Conservation (phyloP, 441 rosid species). For the Adansonia grandidieri region DNA sequence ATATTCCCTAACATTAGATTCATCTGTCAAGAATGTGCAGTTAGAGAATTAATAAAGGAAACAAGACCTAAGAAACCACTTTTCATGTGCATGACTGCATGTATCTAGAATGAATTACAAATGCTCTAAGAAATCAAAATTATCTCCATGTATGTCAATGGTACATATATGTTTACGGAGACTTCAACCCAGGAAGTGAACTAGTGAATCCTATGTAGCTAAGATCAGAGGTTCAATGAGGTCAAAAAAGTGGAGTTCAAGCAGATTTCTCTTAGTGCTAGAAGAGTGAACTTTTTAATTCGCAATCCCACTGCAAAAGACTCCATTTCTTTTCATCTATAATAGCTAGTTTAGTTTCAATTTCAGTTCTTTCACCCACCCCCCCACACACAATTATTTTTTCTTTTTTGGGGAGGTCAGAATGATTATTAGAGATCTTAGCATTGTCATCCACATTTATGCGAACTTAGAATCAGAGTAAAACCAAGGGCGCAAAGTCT, state of each 20-base stretch:
- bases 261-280: slow-evolving; percentile 11
- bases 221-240: slow-evolving; percentile 15
- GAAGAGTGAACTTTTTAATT: slow-evolving; percentile 17
- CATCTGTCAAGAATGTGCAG: slow-evolving; percentile 61
- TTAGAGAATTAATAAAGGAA: slow-evolving; percentile 22
- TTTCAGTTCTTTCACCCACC: background rate
- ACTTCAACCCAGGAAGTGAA: background rate
- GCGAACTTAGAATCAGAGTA: background rate
- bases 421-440: slow-evolving; percentile 7
- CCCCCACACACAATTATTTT: background rate
- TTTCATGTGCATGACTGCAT: background rate
- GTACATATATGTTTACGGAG: background rate
- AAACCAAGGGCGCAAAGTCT: background rate
- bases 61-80: background rate
- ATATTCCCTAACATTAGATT: slow-evolving; percentile 93
- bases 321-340: slow-evolving; percentile 6
- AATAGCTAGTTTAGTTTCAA: slow-evolving; percentile 4
- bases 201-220: slow-evolving; percentile 9
- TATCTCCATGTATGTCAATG: background rate
- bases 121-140: background rate
- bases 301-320: slow-evolving; percentile 14
- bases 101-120: slow-evolving; percentile 4
- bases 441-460: slow-evolving; percentile 4
- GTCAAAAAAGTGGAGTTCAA: background rate
- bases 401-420: slow-evolving; percentile 12